Percentiles rank a stretch among this genome's conserved stretches.
Evolutionary conservation across 2,329 filamentous ascomycete genomes (phyloP).

Genomic region (Orbilia javanica): DNA sequence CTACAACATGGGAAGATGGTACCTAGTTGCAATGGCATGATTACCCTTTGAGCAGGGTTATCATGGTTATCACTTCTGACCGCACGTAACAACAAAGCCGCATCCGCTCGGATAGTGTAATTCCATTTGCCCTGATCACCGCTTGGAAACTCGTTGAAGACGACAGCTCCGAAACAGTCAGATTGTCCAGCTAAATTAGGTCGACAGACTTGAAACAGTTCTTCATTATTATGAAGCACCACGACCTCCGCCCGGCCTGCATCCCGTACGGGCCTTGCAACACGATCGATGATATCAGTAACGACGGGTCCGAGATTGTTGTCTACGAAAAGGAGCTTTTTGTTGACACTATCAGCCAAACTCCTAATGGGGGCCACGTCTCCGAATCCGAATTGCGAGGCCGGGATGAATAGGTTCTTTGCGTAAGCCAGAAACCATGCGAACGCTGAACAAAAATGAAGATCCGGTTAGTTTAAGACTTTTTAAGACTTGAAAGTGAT

Average conservation of each 20-base stretch:
- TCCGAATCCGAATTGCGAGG: slow-evolving; percentile 80
- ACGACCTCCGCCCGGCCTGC: slow-evolving; percentile 62
- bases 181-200: slow-evolving; percentile 76
- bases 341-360: slow-evolving; percentile 72
- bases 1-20: neutral
- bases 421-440: slow-evolving; percentile 70
- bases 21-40: slow-evolving; percentile 77
- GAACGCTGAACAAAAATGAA: slow-evolving; percentile 21
- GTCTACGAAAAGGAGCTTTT: slow-evolving; percentile 79
- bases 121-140: slow-evolving; percentile 79
- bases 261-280: slow-evolving; percentile 54
- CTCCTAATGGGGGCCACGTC: slow-evolving; percentile 74
- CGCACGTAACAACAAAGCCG: slow-evolving; percentile 68
- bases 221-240: slow-evolving; percentile 73
- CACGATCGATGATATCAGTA: slow-evolving; percentile 59
- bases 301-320: slow-evolving; percentile 70
- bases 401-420: slow-evolving; percentile 84
- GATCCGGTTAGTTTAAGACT: neutral
- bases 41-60: slow-evolving; percentile 82
- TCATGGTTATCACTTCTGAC: slow-evolving; percentile 70
- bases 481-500: neutral
- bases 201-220: slow-evolving; percentile 74
- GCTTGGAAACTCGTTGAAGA: slow-evolving; percentile 80
- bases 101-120: slow-evolving; percentile 84
- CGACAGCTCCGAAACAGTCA: slow-evolving; percentile 78